A percentile compares a stretch with the other conserved stretches of the same genome.
Conservation (phyloP, 129 eudicot genomes). For the Arctium minus region DNA sequence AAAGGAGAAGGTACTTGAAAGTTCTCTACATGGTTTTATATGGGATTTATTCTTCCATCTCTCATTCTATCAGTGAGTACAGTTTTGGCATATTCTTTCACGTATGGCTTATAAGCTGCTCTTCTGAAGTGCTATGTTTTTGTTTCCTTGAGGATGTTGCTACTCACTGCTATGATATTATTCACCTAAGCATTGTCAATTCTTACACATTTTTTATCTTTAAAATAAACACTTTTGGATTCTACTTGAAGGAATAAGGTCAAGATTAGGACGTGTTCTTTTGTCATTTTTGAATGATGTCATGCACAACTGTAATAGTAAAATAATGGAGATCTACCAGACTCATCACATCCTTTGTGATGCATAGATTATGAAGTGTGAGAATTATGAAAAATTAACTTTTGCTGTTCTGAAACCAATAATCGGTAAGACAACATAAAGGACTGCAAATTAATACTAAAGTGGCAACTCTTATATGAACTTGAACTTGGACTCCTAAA, state of each 20-base stretch:
- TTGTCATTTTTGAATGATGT: not conserved
- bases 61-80: not conserved
- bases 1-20: slow-evolving; percentile 62
- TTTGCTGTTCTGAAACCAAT: not conserved
- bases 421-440: not conserved
- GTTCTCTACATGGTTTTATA: slow-evolving; percentile 10
- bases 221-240: not conserved
- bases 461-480: not conserved
- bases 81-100: not conserved
- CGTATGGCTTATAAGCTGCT: not conserved
- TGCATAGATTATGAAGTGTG: not conserved
- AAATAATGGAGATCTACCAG: not conserved
- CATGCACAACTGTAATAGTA: not conserved
- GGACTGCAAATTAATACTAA: not conserved
- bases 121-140: not conserved
- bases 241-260: not conserved
- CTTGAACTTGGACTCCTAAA: not conserved
- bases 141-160: not conserved
- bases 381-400: not conserved
- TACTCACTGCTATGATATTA: not conserved
- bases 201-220: not conserved
- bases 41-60: not conserved
- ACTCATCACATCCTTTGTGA: not conserved
- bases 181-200: not conserved
- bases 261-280: not conserved